Evolutionary conservation across 495 filamentous ascomycete genomes (phyloP).

Genomic region (Mycothermus thermophilus): DNA sequence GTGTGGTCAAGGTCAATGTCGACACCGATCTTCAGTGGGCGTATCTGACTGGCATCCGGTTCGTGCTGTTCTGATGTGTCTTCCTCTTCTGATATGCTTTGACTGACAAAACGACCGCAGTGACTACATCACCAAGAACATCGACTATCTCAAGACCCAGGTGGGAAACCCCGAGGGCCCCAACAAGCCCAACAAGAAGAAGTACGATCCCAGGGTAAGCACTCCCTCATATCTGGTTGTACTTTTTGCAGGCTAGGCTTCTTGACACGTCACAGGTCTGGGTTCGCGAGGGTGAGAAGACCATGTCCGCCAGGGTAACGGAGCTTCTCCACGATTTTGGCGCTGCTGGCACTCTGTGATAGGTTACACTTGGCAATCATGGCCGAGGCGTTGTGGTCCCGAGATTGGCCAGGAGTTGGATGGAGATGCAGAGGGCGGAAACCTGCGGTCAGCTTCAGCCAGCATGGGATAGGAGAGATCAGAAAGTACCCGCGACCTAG

Average conservation of each 20-base stretch:
- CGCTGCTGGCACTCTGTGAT: slow-evolving; percentile 62
- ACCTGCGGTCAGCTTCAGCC: too few species aligned
- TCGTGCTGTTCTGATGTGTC: not conserved
- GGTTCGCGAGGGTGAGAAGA: slow-evolving; percentile 96
- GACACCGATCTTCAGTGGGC: slow-evolving; percentile 78
- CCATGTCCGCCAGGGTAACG: slow-evolving; percentile 70
- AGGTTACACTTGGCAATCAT: not conserved
- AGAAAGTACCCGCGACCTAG: too few species aligned
- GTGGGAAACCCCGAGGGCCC: slow-evolving; percentile 92
- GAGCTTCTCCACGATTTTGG: slow-evolving; percentile 86
- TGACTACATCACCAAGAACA: slow-evolving; percentile 85
- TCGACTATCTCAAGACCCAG: slow-evolving; percentile 74
- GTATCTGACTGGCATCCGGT: slow-evolving; percentile 74
- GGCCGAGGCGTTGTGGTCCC: not conserved
- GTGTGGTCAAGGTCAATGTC: slow-evolving; percentile 96
- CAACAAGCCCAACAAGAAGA: slow-evolving; percentile 99
- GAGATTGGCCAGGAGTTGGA: too few species aligned
- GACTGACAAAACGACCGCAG: slow-evolving; percentile 2
- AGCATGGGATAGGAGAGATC: too few species aligned
- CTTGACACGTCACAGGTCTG: slow-evolving; percentile 36
- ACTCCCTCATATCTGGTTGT: not conserved
- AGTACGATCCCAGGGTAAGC: slow-evolving; percentile 50
- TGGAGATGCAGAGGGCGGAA: too few species aligned
- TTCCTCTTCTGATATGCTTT: not conserved
- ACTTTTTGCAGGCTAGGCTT: slow-evolving; percentile 7